Evolutionary conservation across 2,329 filamentous ascomycete species (phyloP).

Genomic region (Metarhizium guizhouense): DNA sequence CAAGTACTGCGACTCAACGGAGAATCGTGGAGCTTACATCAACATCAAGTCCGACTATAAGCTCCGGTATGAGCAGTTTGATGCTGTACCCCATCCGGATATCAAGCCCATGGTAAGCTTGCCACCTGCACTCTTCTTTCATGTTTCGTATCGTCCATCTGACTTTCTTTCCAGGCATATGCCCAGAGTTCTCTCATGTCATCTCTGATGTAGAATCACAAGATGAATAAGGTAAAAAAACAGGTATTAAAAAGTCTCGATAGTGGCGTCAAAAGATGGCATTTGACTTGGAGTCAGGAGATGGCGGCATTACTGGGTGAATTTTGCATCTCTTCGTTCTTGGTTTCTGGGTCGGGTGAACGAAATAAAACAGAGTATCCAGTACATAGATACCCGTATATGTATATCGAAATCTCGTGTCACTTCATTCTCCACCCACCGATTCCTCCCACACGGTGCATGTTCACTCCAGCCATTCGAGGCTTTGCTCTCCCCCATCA

Average conservation of each 20-base stretch:
- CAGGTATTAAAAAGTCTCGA: not conserved
- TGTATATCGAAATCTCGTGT: not conserved
- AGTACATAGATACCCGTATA: constrained; percentile 11
- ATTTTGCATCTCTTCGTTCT: constrained; percentile 1
- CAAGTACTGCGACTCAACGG: constrained; percentile 94
- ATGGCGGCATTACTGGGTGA: constrained; percentile 3
- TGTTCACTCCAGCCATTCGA: constrained; percentile 36
- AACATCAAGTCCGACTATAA: constrained; percentile 90
- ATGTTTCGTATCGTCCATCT: not conserved
- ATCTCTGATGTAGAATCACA: constrained; percentile 52
- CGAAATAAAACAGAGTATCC: not conserved
- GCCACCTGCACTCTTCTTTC: not conserved
- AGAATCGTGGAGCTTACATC: constrained; percentile 98
- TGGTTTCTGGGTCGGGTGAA: constrained; percentile 1
- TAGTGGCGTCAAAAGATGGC: not conserved
- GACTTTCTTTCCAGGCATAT: constrained; percentile 52
- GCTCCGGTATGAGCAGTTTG: constrained; percentile 86
- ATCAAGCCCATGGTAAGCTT: constrained; percentile 77
- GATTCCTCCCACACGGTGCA: constrained; percentile 16
- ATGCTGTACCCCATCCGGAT: constrained; percentile 90
- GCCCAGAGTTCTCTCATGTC: constrained; percentile 76
- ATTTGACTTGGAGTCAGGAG: constrained; percentile 9
- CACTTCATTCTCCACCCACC: constrained; percentile 10
- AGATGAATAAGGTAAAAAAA: not conserved
- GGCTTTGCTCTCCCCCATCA: constrained; percentile 22